Base-by-base conservation (phyloP, 345 rosid genomes). In the Ceriops decandra region DNA sequence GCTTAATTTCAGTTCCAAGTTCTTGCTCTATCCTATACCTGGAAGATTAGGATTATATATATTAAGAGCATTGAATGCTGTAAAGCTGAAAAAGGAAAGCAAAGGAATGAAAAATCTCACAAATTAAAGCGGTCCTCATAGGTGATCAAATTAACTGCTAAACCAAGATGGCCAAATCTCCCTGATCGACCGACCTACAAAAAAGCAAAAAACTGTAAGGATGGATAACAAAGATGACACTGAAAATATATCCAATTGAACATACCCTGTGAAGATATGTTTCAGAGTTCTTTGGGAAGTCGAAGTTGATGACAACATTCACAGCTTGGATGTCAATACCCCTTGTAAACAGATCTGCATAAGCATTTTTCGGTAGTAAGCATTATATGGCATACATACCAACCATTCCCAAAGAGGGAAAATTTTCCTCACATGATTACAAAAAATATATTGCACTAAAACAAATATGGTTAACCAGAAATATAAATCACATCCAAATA, bases 11-110 rank as follows among this genome's bases (percentile, higher is more conserved):
- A 54, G 98, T 95, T 38, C 99, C 99, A 67, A 95, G 98, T 81
- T 95, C 99, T 80, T 92, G 99, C 78, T 95, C 99, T 76, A 93
- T 95, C 90, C 96, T 91, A 76, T 95, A 95, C 96, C 99, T 95
- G 96, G 74, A 63, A 11, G 35, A 22, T 33, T n/a, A 30, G 21
- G 20, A 36, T 32, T 63, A 16, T 26, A 36, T 15, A 67, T 16
- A 33, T 35, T 47, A 68, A 52, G 19, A 42, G 49, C 19, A 42
- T 42, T 2, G 17, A 13, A 42, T 42, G 49, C 49, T 42, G 49
- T 42, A 42, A 42, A 69, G 27, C 35, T 30, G 60, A 36, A 66
- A 60, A n/a, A n/a, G 15, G 1, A 36, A 19, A 64, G 59, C 42
- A 57, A 51, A 69, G 51, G 27, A 72, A 59, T 11, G 36, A 38